Percentiles rank a stretch among this genome's conserved stretches.
These are phyloP conservation scores for Prunus davidiana DNA, from an alignment of 306 rosid species.

Conservation along the genomic window DNA sequence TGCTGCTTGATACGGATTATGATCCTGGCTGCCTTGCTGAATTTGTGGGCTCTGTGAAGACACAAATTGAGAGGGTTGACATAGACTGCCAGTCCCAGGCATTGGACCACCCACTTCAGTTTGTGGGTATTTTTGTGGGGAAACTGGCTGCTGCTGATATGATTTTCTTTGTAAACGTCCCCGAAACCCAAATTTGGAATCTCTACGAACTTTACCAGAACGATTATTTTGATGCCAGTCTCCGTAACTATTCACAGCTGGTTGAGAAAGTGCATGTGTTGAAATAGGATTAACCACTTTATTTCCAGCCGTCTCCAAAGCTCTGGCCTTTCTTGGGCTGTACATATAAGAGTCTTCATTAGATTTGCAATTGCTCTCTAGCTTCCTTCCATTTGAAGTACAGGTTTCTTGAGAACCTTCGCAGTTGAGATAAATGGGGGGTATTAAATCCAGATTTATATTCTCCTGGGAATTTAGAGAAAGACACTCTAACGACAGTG, in stretches of 20 bases:
- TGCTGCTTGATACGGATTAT: constrained; percentile 50
- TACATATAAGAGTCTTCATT: constrained; percentile 26
- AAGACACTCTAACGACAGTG: constrained; percentile 35
- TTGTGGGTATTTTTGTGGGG: constrained; percentile 41
- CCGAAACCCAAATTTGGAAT: constrained; percentile 37
- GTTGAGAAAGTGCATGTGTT: constrained; percentile 34
- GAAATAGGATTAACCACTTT: constrained; percentile 35
- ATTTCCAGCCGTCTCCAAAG: constrained; percentile 38
- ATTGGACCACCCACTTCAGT: constrained; percentile 42
- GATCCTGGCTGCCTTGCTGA: constrained; percentile 55
- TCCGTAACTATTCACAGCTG: constrained; percentile 36
- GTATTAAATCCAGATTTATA: constrained; percentile 28
- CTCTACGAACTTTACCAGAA: constrained; percentile 44
- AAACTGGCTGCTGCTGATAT: constrained; percentile 34
- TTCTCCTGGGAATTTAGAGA: constrained; percentile 35
- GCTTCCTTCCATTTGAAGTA: constrained; percentile 28
- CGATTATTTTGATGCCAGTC: constrained; percentile 42
- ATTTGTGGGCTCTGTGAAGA: constrained; percentile 34
- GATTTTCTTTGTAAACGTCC: constrained; percentile 46
- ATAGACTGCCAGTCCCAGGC: constrained; percentile 33
- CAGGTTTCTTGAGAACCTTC: constrained; percentile 41
- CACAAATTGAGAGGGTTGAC: constrained; percentile 32
- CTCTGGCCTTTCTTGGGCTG: constrained; percentile 38
- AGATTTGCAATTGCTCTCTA: constrained; percentile 27
- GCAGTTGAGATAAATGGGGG: constrained; percentile 20